Evolutionary conservation across 2,329 filamentous ascomycete species (phyloP).

Genomic region (Diaporthe amygdali): DNA sequence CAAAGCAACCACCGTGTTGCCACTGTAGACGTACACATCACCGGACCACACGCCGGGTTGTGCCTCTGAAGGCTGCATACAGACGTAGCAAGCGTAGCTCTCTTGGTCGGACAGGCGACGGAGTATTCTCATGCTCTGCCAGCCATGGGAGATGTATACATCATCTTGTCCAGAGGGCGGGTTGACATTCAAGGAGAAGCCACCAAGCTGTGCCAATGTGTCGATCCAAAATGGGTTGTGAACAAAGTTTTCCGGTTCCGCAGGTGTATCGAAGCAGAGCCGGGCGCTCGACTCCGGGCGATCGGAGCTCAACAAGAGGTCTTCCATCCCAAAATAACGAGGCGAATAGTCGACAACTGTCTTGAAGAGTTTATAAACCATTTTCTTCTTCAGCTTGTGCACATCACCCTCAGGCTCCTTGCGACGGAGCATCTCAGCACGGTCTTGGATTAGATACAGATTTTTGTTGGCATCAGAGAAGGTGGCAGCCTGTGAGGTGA

Average conservation of each 20-base stretch:
- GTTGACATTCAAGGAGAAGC: conserved; percentile 65
- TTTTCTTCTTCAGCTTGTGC: conserved; percentile 63
- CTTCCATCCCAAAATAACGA: conserved; percentile 65
- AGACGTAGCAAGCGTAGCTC: conserved; percentile 55
- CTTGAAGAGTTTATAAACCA: conserved; percentile 55
- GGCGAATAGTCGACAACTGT: conserved; percentile 66
- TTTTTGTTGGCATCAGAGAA: conserved; percentile 22
- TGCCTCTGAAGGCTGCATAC: conserved; percentile 58
- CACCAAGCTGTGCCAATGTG: conserved; percentile 61
- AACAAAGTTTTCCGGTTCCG: conserved; percentile 48
- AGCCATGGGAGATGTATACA: conserved; percentile 65
- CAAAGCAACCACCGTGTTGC: conserved; percentile 52
- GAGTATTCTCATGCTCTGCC: conserved; percentile 57
- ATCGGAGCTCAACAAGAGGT: conserved; percentile 57
- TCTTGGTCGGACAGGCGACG: conserved; percentile 50
- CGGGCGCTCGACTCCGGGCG: conserved; percentile 48
- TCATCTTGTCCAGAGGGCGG: conserved; percentile 58
- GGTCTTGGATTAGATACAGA: conserved; percentile 16
- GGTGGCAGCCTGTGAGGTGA: conserved; percentile 10
- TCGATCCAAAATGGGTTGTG: conserved; percentile 65
- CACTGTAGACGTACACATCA: conserved; percentile 60
- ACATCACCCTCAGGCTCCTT: background rate
- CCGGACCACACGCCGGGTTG: conserved; percentile 57
- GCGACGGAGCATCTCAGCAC: background rate
- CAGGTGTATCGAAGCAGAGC: conserved; percentile 46